Base-by-base conservation (phyloP, 2,329 filamentous ascomycete species). In the Corniculantispora saksenae region DNA sequence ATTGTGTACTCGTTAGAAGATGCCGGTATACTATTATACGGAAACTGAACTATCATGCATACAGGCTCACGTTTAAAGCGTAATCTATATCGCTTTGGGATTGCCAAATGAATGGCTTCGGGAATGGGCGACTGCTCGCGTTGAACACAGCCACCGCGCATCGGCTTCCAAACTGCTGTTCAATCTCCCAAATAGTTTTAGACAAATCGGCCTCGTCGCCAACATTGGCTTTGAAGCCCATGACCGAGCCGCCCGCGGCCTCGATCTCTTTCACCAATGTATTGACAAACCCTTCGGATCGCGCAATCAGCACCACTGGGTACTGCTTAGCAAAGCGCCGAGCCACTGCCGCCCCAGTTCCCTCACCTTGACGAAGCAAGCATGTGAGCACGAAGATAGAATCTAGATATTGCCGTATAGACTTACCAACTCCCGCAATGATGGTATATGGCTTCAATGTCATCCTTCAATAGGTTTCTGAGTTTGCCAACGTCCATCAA, bases 31-130 rank as follows among this genome's bases (percentile, higher is more conserved):
- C n/a, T n/a, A n/a, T 38, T 38, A 38, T 8, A 32, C 12, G 5
- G 25, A 21, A 9, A 47, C 13, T 7, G 7, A 1, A 12, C 6
- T 23, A 25, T 35, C n/a, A 21, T 57, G 19, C 62, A 3, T 19
- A 65, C 63, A 65, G 51, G 3, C 35, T 66, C 10, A 66, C 62
- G 23, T 51, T 54, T 2, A 66, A 40, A 8, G 57, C 64, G 15
- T 55, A 19, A 8, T 56, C 40, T 2, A 66, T 3, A 15, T 66
- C 64, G 38, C 12, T n/a, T 27, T 56, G 50, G 5, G 64, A 25
- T 21, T 66, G 64, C 64, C 64, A 66, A 21, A 57, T 32, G 29
- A 66, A 66, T n/a, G 64, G 64, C 35, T 66, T 66, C n/a, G 64
- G 64, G 19, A 66, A 66, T 27, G 64, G 64, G 3, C 64, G 57